phyloP scores from a whole-genome alignment of 2,329 filamentous ascomycete species.

The Aspergillus sp. region DNA sequence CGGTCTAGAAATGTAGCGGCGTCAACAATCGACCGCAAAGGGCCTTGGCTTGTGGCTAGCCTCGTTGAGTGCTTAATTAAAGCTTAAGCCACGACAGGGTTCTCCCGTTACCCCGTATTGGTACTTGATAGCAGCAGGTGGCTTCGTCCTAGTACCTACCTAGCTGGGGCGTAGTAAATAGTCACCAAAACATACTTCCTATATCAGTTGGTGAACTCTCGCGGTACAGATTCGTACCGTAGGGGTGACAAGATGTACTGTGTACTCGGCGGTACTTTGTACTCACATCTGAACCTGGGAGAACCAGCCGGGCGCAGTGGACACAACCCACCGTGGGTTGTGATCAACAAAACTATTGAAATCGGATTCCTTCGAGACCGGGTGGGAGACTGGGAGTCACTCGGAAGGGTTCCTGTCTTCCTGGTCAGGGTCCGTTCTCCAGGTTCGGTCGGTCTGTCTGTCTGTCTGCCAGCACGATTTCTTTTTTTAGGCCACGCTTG shows the following conservation, averaged over 20 bases:
- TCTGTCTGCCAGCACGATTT: not conserved
- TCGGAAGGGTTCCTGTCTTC: not conserved
- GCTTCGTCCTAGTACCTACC: too few species aligned
- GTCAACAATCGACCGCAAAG: not conserved
- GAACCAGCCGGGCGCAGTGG: not conserved
- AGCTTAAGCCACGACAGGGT: conserved; percentile 9
- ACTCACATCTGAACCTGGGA: not conserved
- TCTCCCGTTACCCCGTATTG: not conserved
- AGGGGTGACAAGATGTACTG: not conserved
- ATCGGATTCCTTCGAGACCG: not conserved
- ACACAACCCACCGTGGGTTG: not conserved
- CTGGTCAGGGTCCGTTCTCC: conserved; percentile 1
- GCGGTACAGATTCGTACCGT: too few species aligned
- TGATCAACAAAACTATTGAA: not conserved
- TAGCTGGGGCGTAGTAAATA: not conserved
- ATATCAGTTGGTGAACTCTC: not conserved
- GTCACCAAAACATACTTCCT: not conserved
- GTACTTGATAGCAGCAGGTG: too few species aligned
- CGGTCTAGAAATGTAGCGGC: conserved; percentile 6
- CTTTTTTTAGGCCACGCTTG: conserved; percentile 4
- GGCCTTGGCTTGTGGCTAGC: conserved; percentile 8
- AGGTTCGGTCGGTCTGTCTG: not conserved
- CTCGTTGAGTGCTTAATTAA: conserved; percentile 22
- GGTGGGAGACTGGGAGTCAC: not conserved
- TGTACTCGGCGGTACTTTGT: not conserved